Base-by-base conservation (phyloP, 345 rosid species). In the Gossypium ekmanianum region DNA sequence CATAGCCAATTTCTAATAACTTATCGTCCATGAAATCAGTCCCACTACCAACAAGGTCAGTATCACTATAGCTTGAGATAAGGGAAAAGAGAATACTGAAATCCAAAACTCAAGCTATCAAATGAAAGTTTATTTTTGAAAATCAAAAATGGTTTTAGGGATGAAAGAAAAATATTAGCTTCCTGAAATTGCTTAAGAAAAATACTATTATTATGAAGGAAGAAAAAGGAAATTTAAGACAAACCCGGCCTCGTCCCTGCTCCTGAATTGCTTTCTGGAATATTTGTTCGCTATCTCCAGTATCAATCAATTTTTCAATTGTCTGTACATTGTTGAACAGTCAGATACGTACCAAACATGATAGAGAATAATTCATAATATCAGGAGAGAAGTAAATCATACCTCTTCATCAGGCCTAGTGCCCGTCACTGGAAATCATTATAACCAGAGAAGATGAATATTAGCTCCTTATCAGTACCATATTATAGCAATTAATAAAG, bases 251-350 rank as follows among this genome's bases (percentile, higher is more conserved):
- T 78, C 97, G 82, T 59, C 98, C 98, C 80, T 94, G 98, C 75
- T 90, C 98, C 77, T 86, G 92, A 76, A 94, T 87, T 76, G 97
- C 97, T 81, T 85, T 92, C 85, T 90, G 89, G 81, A 94, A 92
- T 57, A 94, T 92, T 82, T 94, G 97, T 78, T 94, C 98, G n/a
- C 98, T 86, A 74, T 94, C 94, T 83, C 97, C 97, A 7, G 97
- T 88, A 79, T 94, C 98, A 75, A 94, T 94, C 82, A 95, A 76
- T 85, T 83, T 80, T 77, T 95, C 99, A 69, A 95, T 88, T 34
- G 88, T 90, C 99, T 95, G 87, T 76, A 77, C 72, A 83, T 48
- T 67, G 34, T 77, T 45, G 41, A 70, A 58, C 55, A 41, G 59
- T 68, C 14, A 77, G 62, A 59, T 1, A 71, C 78, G 58, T 61